These are phyloP conservation scores for Monilinia fructigena DNA, from an alignment of 2,329 filamentous ascomycete genomes.

Conservation along the genomic window DNA sequence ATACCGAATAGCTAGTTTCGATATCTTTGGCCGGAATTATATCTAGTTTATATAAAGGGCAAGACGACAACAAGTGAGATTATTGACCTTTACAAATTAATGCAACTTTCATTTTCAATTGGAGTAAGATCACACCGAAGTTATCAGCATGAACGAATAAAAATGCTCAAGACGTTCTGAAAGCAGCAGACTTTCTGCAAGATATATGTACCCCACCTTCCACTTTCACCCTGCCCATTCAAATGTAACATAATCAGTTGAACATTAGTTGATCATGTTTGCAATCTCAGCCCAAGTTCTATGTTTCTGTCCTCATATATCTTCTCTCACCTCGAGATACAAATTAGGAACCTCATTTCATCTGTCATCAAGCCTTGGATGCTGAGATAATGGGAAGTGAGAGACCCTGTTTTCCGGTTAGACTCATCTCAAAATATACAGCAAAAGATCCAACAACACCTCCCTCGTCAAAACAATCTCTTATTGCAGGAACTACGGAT, in stretches of 20 bases:
- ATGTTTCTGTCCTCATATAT: too few relatives aligned
- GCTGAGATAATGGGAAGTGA: too few relatives aligned
- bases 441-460: too few relatives aligned
- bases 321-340: too few relatives aligned
- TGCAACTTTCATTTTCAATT: background rate
- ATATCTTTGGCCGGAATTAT: background rate
- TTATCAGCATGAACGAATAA: background rate
- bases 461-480: too few relatives aligned
- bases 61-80: background rate
- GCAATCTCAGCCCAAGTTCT: too few relatives aligned
- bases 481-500: too few relatives aligned
- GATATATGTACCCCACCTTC: background rate
- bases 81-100: background rate
- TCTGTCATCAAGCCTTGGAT: too few relatives aligned
- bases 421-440: too few relatives aligned
- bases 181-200: background rate
- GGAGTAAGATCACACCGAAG: background rate
- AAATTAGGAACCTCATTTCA: too few relatives aligned
- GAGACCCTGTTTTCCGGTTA: too few relatives aligned
- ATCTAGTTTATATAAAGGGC: background rate
- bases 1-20: rapidly evolving
- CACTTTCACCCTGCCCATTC: background rate
- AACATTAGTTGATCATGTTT: too few relatives aligned
- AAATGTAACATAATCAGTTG: background rate
- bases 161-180: background rate